Percentiles rank a stretch among this genome's conserved stretches.
Conservation (phyloP, 2,329 filamentous ascomycete species). For the Colletotrichum aenigma region DNA sequence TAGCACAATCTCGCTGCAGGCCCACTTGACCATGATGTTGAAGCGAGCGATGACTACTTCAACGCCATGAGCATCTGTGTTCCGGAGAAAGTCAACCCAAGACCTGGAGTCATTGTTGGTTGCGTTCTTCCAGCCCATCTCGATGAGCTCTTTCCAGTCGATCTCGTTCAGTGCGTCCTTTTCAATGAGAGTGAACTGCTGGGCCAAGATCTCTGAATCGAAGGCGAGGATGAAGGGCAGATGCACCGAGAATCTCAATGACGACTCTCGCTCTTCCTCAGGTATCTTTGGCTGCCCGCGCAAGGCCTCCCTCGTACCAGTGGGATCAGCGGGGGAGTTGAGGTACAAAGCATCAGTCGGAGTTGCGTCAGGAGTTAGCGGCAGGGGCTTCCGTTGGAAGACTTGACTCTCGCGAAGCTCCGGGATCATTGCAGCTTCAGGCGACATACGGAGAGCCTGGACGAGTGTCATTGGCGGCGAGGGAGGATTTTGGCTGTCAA, state of each 20-base stretch:
- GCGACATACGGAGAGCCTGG: constrained; percentile 50
- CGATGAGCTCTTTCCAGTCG: constrained; percentile 86
- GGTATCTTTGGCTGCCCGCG: constrained; percentile 36
- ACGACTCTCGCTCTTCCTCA: constrained; percentile 27
- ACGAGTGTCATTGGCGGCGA: constrained; percentile 53
- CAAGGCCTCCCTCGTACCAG: constrained; percentile 38
- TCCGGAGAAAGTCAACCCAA: constrained; percentile 82
- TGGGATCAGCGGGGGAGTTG: constrained; percentile 32
- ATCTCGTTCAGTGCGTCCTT: constrained; percentile 87
- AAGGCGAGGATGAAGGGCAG: constrained; percentile 83
- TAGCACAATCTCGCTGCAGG: constrained; percentile 77
- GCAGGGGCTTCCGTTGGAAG: constrained; percentile 49
- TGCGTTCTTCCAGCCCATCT: constrained; percentile 80
- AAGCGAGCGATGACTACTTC: constrained; percentile 86
- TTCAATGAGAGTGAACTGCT: constrained; percentile 85
- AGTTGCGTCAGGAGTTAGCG: constrained; percentile 55
- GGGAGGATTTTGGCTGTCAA: constrained; percentile 24
- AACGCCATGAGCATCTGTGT: constrained; percentile 74
- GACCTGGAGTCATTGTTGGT: constrained; percentile 69
- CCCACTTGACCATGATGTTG: constrained; percentile 90
- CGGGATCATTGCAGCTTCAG: constrained; percentile 38
- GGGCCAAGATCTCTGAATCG: constrained; percentile 77
- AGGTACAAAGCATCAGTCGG: constrained; percentile 45
- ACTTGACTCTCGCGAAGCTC: constrained; percentile 45
- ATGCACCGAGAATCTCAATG: constrained; percentile 58